phyloP scores from a whole-genome alignment of 1,284 basidiomycete genomes.

The Tetrapyrgos nigripes region DNA sequence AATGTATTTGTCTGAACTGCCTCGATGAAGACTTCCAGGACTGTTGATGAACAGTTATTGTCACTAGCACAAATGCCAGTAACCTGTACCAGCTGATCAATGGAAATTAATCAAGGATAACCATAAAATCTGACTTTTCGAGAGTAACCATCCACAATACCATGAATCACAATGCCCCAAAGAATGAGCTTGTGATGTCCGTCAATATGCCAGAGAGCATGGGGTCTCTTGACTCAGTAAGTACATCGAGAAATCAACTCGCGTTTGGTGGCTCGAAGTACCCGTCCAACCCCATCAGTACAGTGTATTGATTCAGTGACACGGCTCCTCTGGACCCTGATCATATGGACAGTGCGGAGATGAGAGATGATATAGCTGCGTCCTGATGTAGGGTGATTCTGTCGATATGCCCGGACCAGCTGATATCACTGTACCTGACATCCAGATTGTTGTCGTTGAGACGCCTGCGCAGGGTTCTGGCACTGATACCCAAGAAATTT shows the following conservation, averaged over 20 bases:
- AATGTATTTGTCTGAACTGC: slow-evolving; percentile 25
- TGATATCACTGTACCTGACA: not conserved
- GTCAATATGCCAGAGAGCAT: slow-evolving; percentile 28
- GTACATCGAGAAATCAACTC: not conserved
- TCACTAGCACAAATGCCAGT: slow-evolving; percentile 31
- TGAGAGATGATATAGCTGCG: not conserved
- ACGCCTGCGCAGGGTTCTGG: not conserved
- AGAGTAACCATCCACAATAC: slow-evolving; percentile 28
- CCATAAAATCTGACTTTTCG: slow-evolving; percentile 15
- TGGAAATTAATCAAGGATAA: slow-evolving; percentile 30
- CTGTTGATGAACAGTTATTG: slow-evolving; percentile 36
- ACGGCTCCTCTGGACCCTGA: not conserved
- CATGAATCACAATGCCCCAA: slow-evolving; percentile 30
- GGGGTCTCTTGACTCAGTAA: slow-evolving; percentile 13
- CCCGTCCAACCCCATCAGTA: not conserved
- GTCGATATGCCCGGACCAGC: not conserved
- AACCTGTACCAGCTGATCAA: slow-evolving; percentile 34
- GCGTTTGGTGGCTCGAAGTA: not conserved
- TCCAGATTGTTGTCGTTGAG: not conserved
- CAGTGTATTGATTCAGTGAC: not conserved
- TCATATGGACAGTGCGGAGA: not conserved
- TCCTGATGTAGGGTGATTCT: not conserved
- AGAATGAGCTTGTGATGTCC: no score
- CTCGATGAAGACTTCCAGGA: slow-evolving; percentile 31
- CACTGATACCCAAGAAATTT: not conserved